Base-by-base conservation (phyloP, 2,329 filamentous ascomycete species). In the Trichoderma lentiforme region DNA sequence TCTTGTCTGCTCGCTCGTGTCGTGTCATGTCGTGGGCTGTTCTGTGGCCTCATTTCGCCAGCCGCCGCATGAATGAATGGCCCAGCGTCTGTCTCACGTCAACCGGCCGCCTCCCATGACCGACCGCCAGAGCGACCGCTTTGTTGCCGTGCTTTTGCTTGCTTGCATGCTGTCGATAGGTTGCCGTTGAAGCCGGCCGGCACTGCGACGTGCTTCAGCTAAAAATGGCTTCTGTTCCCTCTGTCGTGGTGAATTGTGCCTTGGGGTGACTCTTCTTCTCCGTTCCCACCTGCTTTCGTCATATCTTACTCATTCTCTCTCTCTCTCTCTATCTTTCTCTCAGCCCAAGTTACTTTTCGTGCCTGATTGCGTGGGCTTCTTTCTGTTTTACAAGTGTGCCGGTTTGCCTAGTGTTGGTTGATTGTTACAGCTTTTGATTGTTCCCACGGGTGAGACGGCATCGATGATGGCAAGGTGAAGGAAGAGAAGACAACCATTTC, bases 331-430 rank as follows among this genome's bases (percentile, higher is more conserved):
- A 15, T 21, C 26, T 11, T 4, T 51, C 12, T 51, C 8, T 36
- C 30, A 21, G 28, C 51, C 36, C 32, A 26, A 34, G 51, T 26
- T n/a, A 64, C 39, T 36, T 24, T 32, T 21, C 14, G 8, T 12
- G 21, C 43, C 39, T 51, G 36, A 32, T 60, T 57, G 58, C 51
- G 57, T 51, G 28, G 63, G 39, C 32, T 24, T 68, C 30, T 43
- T 34, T 63, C 36, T 32, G 26, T 70, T 51, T 66, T 60, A 57
- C 61, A 64, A 51, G 7, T 72, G 74, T 73, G 68, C 68, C 70
- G 72, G 60, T 39, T 73, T 68, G 57, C 62, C 73, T 62, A 63
- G 67, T 39, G 65, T 62, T 26, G 26, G 56, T n/a, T 70, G 39
- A 62, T 70, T 70, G 66, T 68, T n/a, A 12, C 28, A 60, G 24